Base-by-base conservation (phyloP, 2,329 filamentous ascomycete genomes). In the Delphinella strobiligena region DNA sequence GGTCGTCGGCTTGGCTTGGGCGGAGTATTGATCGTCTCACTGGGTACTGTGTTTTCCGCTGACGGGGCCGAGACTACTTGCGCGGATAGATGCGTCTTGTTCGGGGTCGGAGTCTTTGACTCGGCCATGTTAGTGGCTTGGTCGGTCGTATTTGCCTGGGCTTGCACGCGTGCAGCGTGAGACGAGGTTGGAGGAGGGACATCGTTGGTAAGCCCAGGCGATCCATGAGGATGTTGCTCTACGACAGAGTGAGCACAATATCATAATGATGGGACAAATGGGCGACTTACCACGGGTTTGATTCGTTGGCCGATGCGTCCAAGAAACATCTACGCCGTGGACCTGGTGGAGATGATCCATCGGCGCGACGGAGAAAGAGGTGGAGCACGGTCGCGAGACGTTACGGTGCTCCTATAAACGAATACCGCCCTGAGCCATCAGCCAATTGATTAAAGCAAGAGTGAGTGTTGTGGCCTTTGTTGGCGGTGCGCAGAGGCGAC, bases 281-380 rank as follows among this genome's bases (percentile, higher is more conserved):
- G 31, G 22, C 3, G 12, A 62, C 72, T 62, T 70, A 84, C 86
- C 85, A 80, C 82, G 87, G n/a, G 44, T 34, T 37, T 22, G 31
- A 47, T n/a, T n/a, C n/a, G 79, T 77, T 51, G 80, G 76, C 56
- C 83, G 82, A 62, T 91, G 82, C 68, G 93, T 82, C 86, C 86
- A 93, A 62, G 82, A 87, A 55, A 93, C 85, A 63, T 93, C 86
- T 54, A 93, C 75, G 49, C 80, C 80, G 59, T 86, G 78, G 49
- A 84, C 75, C 22, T 27, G 22, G 22, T 27, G 22, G 22, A 27
- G 22, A 27, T 27, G 22, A 12, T 27, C 22, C 22, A 27, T 27
- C 12, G 22, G n/a, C n/a, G n/a, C n/a, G n/a, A n/a, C 12, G 22
- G 22, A 27, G 7, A 27, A 12, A 27, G 22, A n/a, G 22, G 12